Percentiles rank a stretch among this genome's conserved stretches.
Conservation (phyloP, 176 grass and related monocot species). For the Themeda triandra region DNA sequence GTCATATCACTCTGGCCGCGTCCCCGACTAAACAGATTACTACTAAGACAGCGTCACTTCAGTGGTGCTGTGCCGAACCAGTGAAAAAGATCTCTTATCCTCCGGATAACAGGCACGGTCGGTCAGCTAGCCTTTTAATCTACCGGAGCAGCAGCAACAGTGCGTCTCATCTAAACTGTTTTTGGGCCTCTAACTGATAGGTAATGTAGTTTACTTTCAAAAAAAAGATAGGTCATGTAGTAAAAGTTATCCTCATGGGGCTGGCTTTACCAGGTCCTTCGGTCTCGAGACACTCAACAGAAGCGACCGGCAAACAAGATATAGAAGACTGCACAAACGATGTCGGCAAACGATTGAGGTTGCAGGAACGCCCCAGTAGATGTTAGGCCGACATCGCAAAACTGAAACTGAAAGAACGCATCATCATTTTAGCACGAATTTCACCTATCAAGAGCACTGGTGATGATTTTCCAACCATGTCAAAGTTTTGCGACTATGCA, state of each 20-base stretch:
- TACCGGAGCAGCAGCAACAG: background rate
- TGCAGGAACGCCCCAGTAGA: background rate
- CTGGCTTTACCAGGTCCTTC: background rate
- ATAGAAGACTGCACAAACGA: background rate
- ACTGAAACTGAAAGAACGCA: background rate
- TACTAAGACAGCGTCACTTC: background rate
- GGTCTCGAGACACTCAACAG: background rate
- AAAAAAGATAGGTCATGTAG: too few species aligned
- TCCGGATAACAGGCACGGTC: background rate
- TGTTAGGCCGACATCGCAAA: background rate
- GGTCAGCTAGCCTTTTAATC: background rate
- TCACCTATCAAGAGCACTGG: background rate
- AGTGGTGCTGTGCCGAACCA: slow-evolving; percentile 11
- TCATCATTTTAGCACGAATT: background rate
- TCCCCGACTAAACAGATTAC: background rate
- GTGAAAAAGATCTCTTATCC: slow-evolving; percentile 14
- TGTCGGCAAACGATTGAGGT: background rate
- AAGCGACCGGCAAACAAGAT: background rate
- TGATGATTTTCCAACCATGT: background rate
- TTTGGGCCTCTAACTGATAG: background rate
- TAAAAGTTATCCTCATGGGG: background rate
- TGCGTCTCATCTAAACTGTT: background rate
- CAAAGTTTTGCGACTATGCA: background rate
- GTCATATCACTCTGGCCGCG: background rate
- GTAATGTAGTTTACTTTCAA: too few species aligned